These are phyloP conservation scores for Cutaneotrichosporon arboriforme DNA, from an alignment of 1,284 basidiomycete genomes.

Conservation along the genomic window DNA sequence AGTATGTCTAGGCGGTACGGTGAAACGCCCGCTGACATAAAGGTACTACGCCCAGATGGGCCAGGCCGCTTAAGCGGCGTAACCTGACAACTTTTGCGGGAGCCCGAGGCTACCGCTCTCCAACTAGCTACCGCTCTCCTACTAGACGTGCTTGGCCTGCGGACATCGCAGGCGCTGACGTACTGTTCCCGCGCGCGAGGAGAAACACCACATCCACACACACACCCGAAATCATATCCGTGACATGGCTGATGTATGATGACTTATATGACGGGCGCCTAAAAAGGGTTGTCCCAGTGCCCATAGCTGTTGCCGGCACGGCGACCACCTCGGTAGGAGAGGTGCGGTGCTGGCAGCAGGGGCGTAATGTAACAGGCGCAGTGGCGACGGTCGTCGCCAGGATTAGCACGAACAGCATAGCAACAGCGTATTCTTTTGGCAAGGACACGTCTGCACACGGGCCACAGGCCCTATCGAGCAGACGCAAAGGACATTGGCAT, in stretches of 20 bases:
- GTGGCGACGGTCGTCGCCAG: too few species aligned
- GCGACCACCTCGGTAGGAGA: background rate
- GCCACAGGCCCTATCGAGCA: background rate
- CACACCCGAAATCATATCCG: background rate
- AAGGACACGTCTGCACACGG: background rate
- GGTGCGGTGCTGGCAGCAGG: too few species aligned
- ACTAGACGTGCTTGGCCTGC: background rate
- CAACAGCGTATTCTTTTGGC: too few species aligned
- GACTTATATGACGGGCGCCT: background rate
- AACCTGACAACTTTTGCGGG: background rate
- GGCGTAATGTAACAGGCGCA: too few species aligned
- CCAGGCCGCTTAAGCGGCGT: conserved; percentile 5
- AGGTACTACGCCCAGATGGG: conserved; percentile 9
- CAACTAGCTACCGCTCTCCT: background rate
- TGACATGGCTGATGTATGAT: conserved; percentile 8
- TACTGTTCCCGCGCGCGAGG: background rate
- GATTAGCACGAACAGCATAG: too few species aligned
- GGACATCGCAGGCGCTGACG: background rate
- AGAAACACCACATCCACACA: background rate
- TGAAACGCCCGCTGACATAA: background rate
- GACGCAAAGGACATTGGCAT: background rate
- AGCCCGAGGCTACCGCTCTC: too few species aligned
- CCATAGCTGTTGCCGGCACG: background rate
- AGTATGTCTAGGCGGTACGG: background rate
- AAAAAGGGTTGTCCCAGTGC: background rate